Evolutionary conservation across 768 basidiomycete species (phyloP).

Genomic region (Tricholoma saponaceum): DNA sequence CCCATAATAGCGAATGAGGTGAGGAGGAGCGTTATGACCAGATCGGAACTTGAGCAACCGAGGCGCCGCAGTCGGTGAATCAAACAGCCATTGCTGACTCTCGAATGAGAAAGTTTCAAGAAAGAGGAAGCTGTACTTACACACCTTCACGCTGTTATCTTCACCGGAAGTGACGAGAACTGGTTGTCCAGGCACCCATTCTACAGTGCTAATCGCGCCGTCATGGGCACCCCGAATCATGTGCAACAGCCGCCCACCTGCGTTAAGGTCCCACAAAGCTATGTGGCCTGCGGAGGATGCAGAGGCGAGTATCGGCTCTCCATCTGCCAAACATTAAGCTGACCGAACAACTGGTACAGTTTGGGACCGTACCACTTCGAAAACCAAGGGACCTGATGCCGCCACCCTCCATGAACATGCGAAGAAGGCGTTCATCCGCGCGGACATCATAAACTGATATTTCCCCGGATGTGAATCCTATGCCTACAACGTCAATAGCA

Average conservation of each 20-base stretch:
- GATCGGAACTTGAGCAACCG: slow-evolving; percentile 88
- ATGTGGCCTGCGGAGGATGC: slow-evolving; percentile 85
- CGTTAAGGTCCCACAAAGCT: slow-evolving; percentile 89
- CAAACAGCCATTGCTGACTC: slow-evolving; percentile 93
- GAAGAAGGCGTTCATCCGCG: slow-evolving; percentile 83
- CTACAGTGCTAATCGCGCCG: slow-evolving; percentile 71
- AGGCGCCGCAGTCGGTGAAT: slow-evolving; percentile 83
- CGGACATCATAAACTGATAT: slow-evolving; percentile 88
- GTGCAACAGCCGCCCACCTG: slow-evolving; percentile 78
- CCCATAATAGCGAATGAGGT: slow-evolving; percentile 92
- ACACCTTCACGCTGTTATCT: slow-evolving; percentile 93
- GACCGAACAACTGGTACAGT: not conserved
- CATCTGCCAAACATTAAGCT: slow-evolving; percentile 46
- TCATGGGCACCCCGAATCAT: slow-evolving; percentile 89
- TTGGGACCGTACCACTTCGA: slow-evolving; percentile 61
- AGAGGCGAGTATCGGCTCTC: slow-evolving; percentile 83
- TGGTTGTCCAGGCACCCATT: slow-evolving; percentile 94
- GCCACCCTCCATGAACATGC: slow-evolving; percentile 89
- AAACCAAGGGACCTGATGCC: slow-evolving; percentile 75
- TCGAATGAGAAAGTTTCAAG: not conserved
- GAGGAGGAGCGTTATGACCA: slow-evolving; percentile 88
- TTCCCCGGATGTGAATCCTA: slow-evolving; percentile 86
- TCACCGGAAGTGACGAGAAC: slow-evolving; percentile 85
- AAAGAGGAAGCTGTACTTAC: slow-evolving; percentile 6
- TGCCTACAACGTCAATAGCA: slow-evolving; percentile 93